Evolutionary conservation across 805 yeast genomes (phyloP), one percentile per base, ranked within the genome.

Genomic region (Lipomyces starkeyi): DNA sequence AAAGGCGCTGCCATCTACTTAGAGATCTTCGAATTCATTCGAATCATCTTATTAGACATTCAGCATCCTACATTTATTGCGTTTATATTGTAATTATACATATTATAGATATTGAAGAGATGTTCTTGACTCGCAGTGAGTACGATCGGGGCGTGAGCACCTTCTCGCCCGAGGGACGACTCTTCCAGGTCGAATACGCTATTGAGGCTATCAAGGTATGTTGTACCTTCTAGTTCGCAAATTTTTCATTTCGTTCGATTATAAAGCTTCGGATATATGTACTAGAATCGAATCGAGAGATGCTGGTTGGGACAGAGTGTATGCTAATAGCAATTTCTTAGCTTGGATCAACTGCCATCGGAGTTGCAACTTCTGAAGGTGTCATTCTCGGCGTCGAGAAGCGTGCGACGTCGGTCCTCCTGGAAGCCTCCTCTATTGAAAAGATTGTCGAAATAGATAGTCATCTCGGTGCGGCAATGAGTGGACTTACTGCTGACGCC

Each of bases 91-190:
- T n/a, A 25, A 3, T 20, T 53, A 25, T 22, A n/a, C 17, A 29
- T 53, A 53, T 5, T 43, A 57, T 63, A 70, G 27, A 25, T 8
- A 11, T 27, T 17, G 3, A 35, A 57, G 29, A 66, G 63, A 95
- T 95, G 99, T 95, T 95, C 81, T 86, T 95, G 74, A 95, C 99
- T n/a, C 90, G 99, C 88, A 91, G 97, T 82, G 99, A 95, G 84
- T 95, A 95, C 80, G 99, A 95, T 79, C 90, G 99, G 80, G 99
- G 99, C 71, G 99, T 95, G 61, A 90, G 96, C 76, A 96, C 99
- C 8, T 95, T 96, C 80, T 93, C 98, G 1, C 99, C 99, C 32
- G 99, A 96, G 79, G 99, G 99, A 32, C 90, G 99, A 78, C 83
- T 95, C 70, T 95, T 95, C 82, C 99, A 95, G 81, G 99, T 95